Conservation (phyloP, 257 asterid species). For the Lavandula angustifolia region DNA sequence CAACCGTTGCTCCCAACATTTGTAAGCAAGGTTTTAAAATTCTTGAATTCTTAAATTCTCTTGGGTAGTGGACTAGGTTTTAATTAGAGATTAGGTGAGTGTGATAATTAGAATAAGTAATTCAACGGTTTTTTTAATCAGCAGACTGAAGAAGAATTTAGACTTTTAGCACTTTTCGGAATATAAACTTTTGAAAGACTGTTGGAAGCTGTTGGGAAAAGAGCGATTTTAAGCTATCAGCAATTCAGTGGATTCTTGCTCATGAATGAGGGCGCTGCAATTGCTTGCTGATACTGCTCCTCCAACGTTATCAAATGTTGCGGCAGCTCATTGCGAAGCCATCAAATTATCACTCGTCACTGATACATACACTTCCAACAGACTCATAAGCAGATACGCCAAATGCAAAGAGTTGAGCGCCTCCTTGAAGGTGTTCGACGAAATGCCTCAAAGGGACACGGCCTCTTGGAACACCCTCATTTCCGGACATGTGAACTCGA, state of each 20-base stretch:
- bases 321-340: constrained; percentile 55
- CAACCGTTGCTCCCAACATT: no score
- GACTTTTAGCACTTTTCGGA: no score
- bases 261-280: constrained; percentile 63
- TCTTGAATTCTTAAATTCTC: no score
- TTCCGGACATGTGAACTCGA: constrained; percentile 58
- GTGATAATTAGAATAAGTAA: no score
- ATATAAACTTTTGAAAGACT: no score
- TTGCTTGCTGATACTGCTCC: constrained; percentile 38
- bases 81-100: no score
- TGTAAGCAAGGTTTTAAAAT: no score
- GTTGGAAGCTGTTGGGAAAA: no score
- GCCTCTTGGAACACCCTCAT: constrained; percentile 84
- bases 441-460: constrained; percentile 70
- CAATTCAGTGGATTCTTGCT: constrained; percentile 11
- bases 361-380: constrained; percentile 57
- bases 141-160: no score
- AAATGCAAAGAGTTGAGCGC: constrained; percentile 49
- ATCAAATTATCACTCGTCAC: constrained; percentile 46
- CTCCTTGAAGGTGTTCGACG: constrained; percentile 73
- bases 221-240: background rate
- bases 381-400: constrained; percentile 50
- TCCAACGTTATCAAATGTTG: constrained; percentile 42
- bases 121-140: no score
- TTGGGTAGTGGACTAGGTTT: no score